Percentiles rank a stretch among this genome's conserved stretches.
Evolutionary conservation across 306 rosid species (phyloP).

Genomic region (Mimosa pudica): DNA sequence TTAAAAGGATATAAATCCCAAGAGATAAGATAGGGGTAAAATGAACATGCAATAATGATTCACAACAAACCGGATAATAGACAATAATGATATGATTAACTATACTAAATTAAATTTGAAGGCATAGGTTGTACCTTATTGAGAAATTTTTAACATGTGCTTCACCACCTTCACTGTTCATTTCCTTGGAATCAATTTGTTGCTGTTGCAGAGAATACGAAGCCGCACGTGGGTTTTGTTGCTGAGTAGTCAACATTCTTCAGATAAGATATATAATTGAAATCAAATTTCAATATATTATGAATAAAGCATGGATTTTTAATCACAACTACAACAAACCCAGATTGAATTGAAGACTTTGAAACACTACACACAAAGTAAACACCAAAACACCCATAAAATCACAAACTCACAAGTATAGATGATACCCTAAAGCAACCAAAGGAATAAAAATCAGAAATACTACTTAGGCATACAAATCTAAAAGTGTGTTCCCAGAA

Average conservation of each 20-base stretch:
- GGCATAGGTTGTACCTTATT: slow-evolving; percentile 46
- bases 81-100: neutral
- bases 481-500: slow-evolving; percentile 29
- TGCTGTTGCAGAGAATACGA: slow-evolving; percentile 44
- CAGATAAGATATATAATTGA: slow-evolving; percentile 3
- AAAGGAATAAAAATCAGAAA: slow-evolving; percentile 35
- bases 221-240: slow-evolving; percentile 41
- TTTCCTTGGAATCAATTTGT: slow-evolving; percentile 28
- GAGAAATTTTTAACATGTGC: slow-evolving; percentile 50
- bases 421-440: slow-evolving; percentile 18
- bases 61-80: slow-evolving; percentile 3
- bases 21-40: slow-evolving; percentile 12
- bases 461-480: neutral
- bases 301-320: neutral
- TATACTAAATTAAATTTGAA: neutral
- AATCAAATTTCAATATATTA: slow-evolving; percentile 4
- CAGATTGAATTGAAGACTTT: slow-evolving; percentile 20
- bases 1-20: slow-evolving; percentile 1
- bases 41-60: slow-evolving; percentile 42
- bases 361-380: neutral
- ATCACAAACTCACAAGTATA: slow-evolving; percentile 30
- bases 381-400: slow-evolving; percentile 39
- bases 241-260: slow-evolving; percentile 42
- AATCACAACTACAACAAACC: slow-evolving; percentile 29
- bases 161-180: slow-evolving; percentile 4